phyloP scores from a whole-genome alignment of 352 stramenopile genomes.

The Phytophthora pisi region DNA sequence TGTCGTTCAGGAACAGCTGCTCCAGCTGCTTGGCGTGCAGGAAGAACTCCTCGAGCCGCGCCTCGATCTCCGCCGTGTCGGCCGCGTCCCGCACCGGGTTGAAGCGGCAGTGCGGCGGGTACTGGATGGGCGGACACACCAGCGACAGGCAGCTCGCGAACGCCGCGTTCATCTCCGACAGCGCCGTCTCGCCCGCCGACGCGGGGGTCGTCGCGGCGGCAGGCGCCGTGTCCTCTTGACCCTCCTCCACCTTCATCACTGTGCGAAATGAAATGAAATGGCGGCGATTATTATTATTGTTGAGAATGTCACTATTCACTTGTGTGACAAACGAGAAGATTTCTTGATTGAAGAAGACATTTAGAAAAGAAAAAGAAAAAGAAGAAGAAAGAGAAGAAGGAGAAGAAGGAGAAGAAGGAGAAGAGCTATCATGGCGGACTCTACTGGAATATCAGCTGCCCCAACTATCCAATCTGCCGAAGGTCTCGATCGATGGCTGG shows the following conservation, averaged over 20 bases:
- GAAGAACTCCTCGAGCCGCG: slow-evolving; percentile 78
- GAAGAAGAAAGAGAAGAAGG: too few relatives aligned
- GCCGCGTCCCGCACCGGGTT: slow-evolving; percentile 84
- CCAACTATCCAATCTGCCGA: too few relatives aligned
- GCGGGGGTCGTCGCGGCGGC: background rate
- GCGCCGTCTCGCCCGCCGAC: slow-evolving; percentile 41
- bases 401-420: background rate
- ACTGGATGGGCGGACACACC: slow-evolving; percentile 82
- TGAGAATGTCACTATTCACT: background rate
- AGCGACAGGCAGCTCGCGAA: slow-evolving; percentile 79
- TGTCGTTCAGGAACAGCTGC: slow-evolving; percentile 68
- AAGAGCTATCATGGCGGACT: background rate
- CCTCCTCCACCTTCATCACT: slow-evolving; percentile 37
- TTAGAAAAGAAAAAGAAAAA: too few relatives aligned
- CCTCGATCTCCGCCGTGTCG: slow-evolving; percentile 75
- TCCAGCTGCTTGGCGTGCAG: slow-evolving; percentile 84
- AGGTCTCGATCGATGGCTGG: too few relatives aligned
- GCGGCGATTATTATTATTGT: slow-evolving; percentile 4
- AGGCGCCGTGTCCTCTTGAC: slow-evolving; percentile 5
- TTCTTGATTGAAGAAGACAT: too few relatives aligned
- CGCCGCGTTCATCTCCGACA: slow-evolving; percentile 75
- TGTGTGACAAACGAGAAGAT: background rate
- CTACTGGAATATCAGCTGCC: too few relatives aligned
- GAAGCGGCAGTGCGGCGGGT: slow-evolving; percentile 83
- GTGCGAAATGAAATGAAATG: slow-evolving; percentile 5